Percentiles rank a stretch among this genome's conserved stretches.
Conservation (phyloP, 352 stramenopile genomes). For the Globisporangium rhizosaccharum region DNA sequence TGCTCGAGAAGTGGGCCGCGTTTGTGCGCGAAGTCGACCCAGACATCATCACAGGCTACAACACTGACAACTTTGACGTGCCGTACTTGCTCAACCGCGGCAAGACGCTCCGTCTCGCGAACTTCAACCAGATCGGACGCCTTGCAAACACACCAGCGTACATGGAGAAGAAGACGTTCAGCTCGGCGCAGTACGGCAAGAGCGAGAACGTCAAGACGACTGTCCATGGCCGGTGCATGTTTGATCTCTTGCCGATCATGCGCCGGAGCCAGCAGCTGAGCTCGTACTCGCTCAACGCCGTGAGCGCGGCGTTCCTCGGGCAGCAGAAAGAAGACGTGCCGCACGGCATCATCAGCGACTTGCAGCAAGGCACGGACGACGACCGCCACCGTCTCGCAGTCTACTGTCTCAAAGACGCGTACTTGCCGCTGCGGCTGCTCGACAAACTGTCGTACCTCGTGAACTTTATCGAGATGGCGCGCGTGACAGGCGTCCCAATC, state of each 20-base stretch:
- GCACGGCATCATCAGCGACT: conserved; percentile 97
- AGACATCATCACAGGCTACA: conserved; percentile 99
- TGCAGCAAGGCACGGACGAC: conserved; percentile 94
- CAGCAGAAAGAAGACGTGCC: conserved; percentile 99
- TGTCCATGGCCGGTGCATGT: conserved; percentile 97
- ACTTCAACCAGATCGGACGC: conserved; percentile 78
- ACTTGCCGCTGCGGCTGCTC: conserved; percentile 95
- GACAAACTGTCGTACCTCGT: conserved; percentile 98
- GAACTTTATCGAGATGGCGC: conserved; percentile 99
- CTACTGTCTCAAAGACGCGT: conserved; percentile 99
- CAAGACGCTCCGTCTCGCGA: conserved; percentile 87
- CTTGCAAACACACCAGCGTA: conserved; percentile 83
- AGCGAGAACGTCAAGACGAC: conserved; percentile 98
- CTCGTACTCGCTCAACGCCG: conserved; percentile 99
- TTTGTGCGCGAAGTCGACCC: conserved; percentile 96
- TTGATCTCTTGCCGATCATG: conserved; percentile 99
- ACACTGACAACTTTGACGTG: conserved; percentile 99
- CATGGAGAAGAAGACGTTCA: conserved; percentile 98
- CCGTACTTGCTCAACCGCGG: conserved; percentile 98
- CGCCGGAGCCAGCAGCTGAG: conserved; percentile 99
- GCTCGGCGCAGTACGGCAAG: conserved; percentile 96
- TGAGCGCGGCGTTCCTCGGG: conserved; percentile 96
- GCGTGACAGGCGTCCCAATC: conserved; percentile 97
- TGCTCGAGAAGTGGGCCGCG: conserved; percentile 96
- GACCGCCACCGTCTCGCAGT: conserved; percentile 97